Conservation (phyloP, 139 green algal genomes). For the Tetradesmus obliquus region DNA sequence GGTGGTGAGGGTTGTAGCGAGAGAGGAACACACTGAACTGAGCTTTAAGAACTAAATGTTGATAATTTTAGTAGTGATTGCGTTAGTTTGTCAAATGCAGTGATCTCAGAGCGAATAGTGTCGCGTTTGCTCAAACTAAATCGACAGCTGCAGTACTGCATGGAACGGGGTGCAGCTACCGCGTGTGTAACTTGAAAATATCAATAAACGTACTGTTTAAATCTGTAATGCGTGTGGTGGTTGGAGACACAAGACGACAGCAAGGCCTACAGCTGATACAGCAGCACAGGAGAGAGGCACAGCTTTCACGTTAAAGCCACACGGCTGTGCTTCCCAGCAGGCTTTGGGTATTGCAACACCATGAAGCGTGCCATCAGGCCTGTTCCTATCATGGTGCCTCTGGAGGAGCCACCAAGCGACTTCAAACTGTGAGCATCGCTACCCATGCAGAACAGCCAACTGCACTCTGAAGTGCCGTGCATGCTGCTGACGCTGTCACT, state of each 20-base stretch:
- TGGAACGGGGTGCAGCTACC: neutral
- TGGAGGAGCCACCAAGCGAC: neutral
- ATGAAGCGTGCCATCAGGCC: constrained; percentile 17
- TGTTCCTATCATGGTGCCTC: constrained; percentile 28
- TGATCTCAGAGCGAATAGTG: neutral
- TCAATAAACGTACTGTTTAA: neutral
- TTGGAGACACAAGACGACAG: neutral
- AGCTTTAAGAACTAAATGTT: too few relatives aligned
- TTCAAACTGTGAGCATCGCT: constrained; percentile 25
- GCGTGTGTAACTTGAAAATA: neutral
- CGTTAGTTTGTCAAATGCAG: neutral
- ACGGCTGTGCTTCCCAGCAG: neutral
- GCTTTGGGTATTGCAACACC: neutral
- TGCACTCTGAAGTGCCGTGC: neutral
- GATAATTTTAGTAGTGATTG: too few relatives aligned
- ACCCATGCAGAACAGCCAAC: neutral
- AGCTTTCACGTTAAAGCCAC: neutral
- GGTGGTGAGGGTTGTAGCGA: neutral
- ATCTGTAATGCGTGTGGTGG: neutral
- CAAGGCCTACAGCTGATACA: constrained; percentile 5
- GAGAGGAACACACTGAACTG: neutral
- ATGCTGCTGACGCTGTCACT: neutral
- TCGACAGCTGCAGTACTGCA: neutral
- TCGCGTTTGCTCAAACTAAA: neutral
- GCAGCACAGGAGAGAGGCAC: neutral